These are phyloP conservation scores for Xylaria sp. DNA, from an alignment of 495 filamentous ascomycete species.

Conservation along the genomic window DNA sequence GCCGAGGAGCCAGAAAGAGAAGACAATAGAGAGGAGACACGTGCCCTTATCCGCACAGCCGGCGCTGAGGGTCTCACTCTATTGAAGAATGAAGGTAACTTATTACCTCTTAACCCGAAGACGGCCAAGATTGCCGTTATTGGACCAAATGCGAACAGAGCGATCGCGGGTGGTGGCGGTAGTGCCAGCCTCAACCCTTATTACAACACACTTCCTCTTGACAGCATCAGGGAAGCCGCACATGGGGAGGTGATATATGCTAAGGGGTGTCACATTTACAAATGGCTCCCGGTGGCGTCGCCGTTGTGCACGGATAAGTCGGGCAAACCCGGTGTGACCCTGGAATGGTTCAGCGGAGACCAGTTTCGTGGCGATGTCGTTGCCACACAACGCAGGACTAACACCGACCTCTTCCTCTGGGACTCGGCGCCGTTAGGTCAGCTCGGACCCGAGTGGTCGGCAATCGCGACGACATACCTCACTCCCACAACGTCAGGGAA, in stretches of 20 bases:
- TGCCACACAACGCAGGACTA: conserved; percentile 60
- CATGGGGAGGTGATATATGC: conserved; percentile 59
- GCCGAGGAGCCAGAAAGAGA: conserved; percentile 65
- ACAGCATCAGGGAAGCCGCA: conserved; percentile 57
- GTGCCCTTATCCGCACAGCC: conserved; percentile 70
- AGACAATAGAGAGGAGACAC: conserved; percentile 69
- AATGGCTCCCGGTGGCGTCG: conserved; percentile 69
- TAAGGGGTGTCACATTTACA: conserved; percentile 65
- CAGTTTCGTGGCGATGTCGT: conserved; percentile 63
- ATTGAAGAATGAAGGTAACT: conserved; percentile 73
- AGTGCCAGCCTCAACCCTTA: conserved; percentile 82
- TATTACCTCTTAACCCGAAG: conserved; percentile 71
- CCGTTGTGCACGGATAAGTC: conserved; percentile 62
- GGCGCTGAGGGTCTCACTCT: conserved; percentile 79
- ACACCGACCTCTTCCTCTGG: conserved; percentile 73
- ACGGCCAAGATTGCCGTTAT: conserved; percentile 74
- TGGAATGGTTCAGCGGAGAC: conserved; percentile 70
- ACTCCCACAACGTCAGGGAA: conserved; percentile 62
- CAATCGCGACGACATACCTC: conserved; percentile 62
- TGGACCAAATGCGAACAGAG: conserved; percentile 80
- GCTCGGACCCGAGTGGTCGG: conserved; percentile 66
- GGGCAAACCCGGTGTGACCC: conserved; percentile 63
- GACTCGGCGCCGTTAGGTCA: conserved; percentile 67
- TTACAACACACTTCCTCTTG: conserved; percentile 68
- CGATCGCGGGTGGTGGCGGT: conserved; percentile 81